Conservation (phyloP, 1,284 basidiomycete species). For the Uromyces viciae-fabae region DNA sequence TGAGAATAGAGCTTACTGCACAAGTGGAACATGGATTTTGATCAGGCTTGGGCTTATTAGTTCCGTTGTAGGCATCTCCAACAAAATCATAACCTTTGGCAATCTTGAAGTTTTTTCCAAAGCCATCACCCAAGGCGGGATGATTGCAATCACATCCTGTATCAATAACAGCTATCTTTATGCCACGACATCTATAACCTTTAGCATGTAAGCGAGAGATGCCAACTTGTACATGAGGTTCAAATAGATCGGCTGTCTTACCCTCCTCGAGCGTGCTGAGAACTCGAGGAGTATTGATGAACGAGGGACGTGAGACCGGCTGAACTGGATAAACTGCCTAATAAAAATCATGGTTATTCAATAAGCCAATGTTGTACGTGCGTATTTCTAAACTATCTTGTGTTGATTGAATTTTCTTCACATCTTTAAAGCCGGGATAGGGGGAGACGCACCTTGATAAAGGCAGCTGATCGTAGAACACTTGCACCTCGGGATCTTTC, state of each 20-base stretch:
- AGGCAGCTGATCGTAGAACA: not conserved
- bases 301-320: constrained; percentile 12
- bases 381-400: not conserved
- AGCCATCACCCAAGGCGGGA: constrained; percentile 62
- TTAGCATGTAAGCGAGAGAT: constrained; percentile 57
- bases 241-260: constrained; percentile 15
- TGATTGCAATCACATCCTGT: constrained; percentile 62
- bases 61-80: constrained; percentile 34
- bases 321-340: constrained; percentile 37
- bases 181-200: constrained; percentile 60
- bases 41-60: constrained; percentile 31
- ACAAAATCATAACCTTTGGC: constrained; percentile 42
- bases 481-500: not conserved
- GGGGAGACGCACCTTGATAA: constrained; percentile 15
- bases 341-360: not conserved
- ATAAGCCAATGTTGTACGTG: not conserved
- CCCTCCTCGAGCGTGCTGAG: not conserved
- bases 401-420: not conserved
- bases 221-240: constrained; percentile 42
- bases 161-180: constrained; percentile 61
- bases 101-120: constrained; percentile 39
- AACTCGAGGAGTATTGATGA: constrained; percentile 17
- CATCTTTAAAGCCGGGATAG: not conserved
- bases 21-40: constrained; percentile 36
- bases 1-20: constrained; percentile 22